phyloP scores from a whole-genome alignment of 441 rosid species.

The Erodium texanum region DNA sequence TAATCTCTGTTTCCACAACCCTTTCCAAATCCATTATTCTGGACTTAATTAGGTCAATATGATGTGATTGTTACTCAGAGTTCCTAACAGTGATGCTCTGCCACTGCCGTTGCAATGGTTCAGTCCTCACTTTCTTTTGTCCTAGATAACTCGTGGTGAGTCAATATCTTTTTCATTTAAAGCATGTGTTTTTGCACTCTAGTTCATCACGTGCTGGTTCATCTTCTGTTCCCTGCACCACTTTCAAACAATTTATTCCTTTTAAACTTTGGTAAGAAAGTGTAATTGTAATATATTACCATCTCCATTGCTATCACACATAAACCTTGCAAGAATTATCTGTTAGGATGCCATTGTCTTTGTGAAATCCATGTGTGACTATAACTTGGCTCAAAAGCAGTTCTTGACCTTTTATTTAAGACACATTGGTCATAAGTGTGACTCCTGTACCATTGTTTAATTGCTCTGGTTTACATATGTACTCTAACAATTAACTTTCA shows the following conservation, averaged over 20 bases:
- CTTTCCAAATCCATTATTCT: not conserved
- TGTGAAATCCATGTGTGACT: not conserved
- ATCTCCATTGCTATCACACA: not conserved
- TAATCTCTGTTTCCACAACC: not conserved
- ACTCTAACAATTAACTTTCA: constrained; percentile 2
- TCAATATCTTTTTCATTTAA: not conserved
- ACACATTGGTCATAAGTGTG: not conserved
- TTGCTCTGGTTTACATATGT: not conserved
- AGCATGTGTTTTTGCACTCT: not conserved
- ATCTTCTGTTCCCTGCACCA: not conserved
- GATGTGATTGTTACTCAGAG: not conserved
- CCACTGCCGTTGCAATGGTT: not conserved
- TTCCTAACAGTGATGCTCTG: not conserved
- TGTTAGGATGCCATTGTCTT: not conserved
- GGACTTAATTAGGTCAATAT: too few species aligned
- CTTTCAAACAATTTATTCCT: not conserved
- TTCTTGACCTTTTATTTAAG: not conserved
- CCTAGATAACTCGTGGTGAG: not conserved
- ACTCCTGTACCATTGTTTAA: not conserved
- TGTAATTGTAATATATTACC: not conserved
- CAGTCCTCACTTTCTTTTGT: not conserved
- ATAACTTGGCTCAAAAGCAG: not conserved
- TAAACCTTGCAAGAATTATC: not conserved
- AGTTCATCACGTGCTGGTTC: not conserved
- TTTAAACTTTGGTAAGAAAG: not conserved